phyloP scores from a whole-genome alignment of 495 filamentous ascomycete genomes.

The Aspergillus affinis region DNA sequence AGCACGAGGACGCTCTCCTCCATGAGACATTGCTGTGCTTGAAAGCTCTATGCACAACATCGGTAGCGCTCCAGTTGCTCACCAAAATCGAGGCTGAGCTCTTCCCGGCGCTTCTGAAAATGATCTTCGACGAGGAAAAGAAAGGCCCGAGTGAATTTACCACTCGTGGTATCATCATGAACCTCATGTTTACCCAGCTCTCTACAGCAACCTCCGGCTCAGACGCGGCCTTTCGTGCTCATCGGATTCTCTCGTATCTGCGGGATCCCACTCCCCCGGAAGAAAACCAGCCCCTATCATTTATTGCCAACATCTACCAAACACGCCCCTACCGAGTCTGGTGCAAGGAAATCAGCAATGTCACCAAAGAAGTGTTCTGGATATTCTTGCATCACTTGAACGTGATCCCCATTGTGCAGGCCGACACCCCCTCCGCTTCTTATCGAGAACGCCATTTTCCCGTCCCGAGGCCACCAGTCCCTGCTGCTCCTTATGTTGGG shows the following conservation, averaged over 20 bases:
- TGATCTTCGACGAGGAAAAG: slow-evolving; percentile 95
- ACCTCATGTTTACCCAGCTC: slow-evolving; percentile 81
- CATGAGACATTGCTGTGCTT: slow-evolving; percentile 92
- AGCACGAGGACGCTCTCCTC: slow-evolving; percentile 90
- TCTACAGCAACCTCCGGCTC: slow-evolving; percentile 56
- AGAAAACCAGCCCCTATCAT: slow-evolving; percentile 70
- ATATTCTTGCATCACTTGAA: slow-evolving; percentile 96
- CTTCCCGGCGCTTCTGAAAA: slow-evolving; percentile 81
- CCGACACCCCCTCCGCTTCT: slow-evolving; percentile 28
- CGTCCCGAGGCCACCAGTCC: slow-evolving; percentile 81
- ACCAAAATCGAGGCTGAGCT: slow-evolving; percentile 72
- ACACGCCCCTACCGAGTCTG: slow-evolving; percentile 88
- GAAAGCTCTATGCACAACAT: slow-evolving; percentile 92
- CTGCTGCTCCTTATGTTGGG: slow-evolving; percentile 93
- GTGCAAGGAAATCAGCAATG: slow-evolving; percentile 86
- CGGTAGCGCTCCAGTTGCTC: slow-evolving; percentile 77
- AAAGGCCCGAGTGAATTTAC: slow-evolving; percentile 97
- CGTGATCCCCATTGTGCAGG: slow-evolving; percentile 60
- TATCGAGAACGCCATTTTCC: slow-evolving; percentile 71
- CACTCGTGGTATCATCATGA: slow-evolving; percentile 83
- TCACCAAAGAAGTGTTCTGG: slow-evolving; percentile 99
- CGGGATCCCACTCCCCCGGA: slow-evolving; percentile 77
- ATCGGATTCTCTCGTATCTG: slow-evolving; percentile 71
- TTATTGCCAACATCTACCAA: slow-evolving; percentile 85
- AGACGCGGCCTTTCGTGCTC: slow-evolving; percentile 53